Percentiles rank a stretch among this genome's conserved stretches.
Evolutionary conservation across 352 stramenopile genomes (phyloP).

Genomic region (Phytophthora litchii): DNA sequence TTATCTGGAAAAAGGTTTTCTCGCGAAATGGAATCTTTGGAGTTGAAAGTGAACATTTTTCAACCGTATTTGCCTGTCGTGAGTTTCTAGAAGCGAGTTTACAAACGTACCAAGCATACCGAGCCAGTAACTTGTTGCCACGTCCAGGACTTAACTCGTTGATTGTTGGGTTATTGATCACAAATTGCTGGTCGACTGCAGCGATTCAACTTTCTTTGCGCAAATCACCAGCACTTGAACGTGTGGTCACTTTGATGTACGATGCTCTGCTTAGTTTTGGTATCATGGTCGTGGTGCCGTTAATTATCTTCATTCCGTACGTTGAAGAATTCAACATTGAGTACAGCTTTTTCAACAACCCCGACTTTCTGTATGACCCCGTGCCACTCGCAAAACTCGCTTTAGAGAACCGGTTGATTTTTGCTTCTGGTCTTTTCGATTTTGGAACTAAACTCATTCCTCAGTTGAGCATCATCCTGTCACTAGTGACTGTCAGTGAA

Average conservation of each 20-base stretch:
- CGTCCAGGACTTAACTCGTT: slow-evolving; percentile 13
- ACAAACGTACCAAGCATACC: slow-evolving; percentile 39
- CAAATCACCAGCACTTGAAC: slow-evolving; percentile 17
- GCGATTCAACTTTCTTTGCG: slow-evolving; percentile 22
- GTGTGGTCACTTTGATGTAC: slow-evolving; percentile 11
- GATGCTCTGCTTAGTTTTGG: slow-evolving; percentile 24
- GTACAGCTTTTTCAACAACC: slow-evolving; percentile 10
- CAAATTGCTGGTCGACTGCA: slow-evolving; percentile 33
- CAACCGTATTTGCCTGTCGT: slow-evolving; percentile 20
- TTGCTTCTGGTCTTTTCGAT: slow-evolving; percentile 12
- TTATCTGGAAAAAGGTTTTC: slow-evolving; percentile 15
- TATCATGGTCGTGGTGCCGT: slow-evolving; percentile 18
- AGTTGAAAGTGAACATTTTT: slow-evolving; percentile 36
- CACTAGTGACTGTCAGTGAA: slow-evolving; percentile 10
- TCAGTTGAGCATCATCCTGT: slow-evolving; percentile 22
- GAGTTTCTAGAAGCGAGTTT: slow-evolving; percentile 27
- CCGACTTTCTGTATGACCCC: slow-evolving; percentile 4
- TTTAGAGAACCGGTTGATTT: slow-evolving; percentile 21
- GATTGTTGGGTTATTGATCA: slow-evolving; percentile 21
- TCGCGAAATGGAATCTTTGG: slow-evolving; percentile 22
- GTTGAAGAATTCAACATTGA: slow-evolving; percentile 19
- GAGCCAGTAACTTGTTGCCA: slow-evolving; percentile 24
- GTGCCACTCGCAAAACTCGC: neutral
- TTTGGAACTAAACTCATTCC: slow-evolving; percentile 24
- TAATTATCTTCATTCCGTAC: slow-evolving; percentile 28